Evolutionary conservation across 2,329 filamentous ascomycete genomes (phyloP).

Genomic region (Colletotrichum sojae): DNA sequence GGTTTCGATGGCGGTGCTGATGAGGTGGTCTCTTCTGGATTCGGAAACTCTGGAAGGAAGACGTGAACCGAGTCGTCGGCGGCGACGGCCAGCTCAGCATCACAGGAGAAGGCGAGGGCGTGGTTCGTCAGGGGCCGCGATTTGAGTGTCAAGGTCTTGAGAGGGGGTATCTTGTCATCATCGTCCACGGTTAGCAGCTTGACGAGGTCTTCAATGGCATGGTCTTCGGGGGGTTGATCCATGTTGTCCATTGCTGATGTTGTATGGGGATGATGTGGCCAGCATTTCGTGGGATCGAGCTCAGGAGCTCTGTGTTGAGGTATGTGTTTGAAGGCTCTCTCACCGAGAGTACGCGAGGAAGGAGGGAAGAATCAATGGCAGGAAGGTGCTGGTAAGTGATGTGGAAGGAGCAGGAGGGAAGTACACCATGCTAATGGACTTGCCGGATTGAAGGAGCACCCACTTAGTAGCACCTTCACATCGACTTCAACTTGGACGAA

Average conservation of each 20-base stretch:
- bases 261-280: too few relatives aligned
- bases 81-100: constrained; percentile 69
- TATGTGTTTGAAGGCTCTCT: too few relatives aligned
- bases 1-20: constrained; percentile 11
- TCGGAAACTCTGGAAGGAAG: constrained; percentile 62
- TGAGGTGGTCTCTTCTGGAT: constrained; percentile 35
- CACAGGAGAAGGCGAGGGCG: constrained; percentile 67
- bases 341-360: too few relatives aligned
- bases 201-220: neutral
- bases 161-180: constrained; percentile 57
- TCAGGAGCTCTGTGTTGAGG: too few relatives aligned
- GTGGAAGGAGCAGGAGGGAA: too few relatives aligned
- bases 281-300: too few relatives aligned
- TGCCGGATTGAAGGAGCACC: too few relatives aligned
- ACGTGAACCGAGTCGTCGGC: constrained; percentile 70
- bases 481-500: too few relatives aligned
- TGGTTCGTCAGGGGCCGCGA: constrained; percentile 61
- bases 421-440: too few relatives aligned
- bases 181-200: neutral
- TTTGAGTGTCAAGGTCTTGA: constrained; percentile 61
- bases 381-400: too few relatives aligned
- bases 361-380: too few relatives aligned
- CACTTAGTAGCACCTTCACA: too few relatives aligned
- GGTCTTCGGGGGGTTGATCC: neutral
- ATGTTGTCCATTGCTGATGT: neutral